phyloP scores from a whole-genome alignment of 176 grass and related monocot genomes.

The Oryza brachyantha region DNA sequence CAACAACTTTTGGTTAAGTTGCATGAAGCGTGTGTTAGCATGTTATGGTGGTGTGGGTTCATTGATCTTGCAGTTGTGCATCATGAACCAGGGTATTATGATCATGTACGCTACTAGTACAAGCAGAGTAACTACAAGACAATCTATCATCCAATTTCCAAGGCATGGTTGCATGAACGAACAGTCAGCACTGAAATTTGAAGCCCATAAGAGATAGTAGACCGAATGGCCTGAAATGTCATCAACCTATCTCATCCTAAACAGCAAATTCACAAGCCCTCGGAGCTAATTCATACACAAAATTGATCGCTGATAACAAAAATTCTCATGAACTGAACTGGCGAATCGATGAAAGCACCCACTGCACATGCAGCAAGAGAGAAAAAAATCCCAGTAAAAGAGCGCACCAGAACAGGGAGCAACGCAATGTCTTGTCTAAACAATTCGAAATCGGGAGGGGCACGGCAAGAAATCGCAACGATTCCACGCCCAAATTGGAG shows the following conservation, averaged over 20 bases:
- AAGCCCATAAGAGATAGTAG: background rate
- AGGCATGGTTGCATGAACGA: background rate
- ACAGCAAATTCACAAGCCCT: background rate
- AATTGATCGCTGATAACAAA: background rate
- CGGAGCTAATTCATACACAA: background rate
- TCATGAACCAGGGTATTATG: background rate
- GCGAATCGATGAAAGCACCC: background rate
- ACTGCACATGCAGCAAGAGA: background rate
- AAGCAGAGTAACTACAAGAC: background rate
- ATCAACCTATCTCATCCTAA: background rate
- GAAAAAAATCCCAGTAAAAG: background rate
- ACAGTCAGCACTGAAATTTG: background rate
- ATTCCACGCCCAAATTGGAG: too few relatives aligned
- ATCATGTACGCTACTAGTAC: background rate
- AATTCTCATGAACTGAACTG: background rate
- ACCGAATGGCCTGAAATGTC: background rate
- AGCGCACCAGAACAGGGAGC: too few relatives aligned
- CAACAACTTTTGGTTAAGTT: background rate
- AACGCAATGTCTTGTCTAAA: too few relatives aligned
- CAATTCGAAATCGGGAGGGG: too few relatives aligned
- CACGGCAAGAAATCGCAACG: too few relatives aligned
- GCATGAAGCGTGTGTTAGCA: background rate
- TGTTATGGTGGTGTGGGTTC: background rate
- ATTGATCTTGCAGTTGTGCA: background rate
- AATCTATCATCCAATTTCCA: background rate